Base-by-base conservation (phyloP, 148 eudicot genomes). In the Bassia scoparia region DNA sequence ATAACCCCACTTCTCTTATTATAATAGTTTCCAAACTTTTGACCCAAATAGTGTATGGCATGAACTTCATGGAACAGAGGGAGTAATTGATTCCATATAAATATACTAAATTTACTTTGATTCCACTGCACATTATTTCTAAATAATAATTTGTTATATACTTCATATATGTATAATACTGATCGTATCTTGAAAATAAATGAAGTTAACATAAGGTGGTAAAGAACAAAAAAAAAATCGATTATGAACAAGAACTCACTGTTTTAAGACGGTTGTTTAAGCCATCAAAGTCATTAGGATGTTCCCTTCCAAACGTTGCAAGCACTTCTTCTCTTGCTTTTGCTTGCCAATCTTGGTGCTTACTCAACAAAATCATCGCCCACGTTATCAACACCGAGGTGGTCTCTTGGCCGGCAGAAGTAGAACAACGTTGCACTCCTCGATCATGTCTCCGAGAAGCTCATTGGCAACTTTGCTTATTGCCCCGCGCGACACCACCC, bases 371-470 rank as follows among this genome's bases (percentile, higher is more conserved):
- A 61, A 79, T 31, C 80, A 82, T 5, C 9, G 81, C 68, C 85
- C 85, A 82, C 1, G 33, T 71, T 1, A 82, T 74, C 66, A 79
- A 26, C 14, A 66, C 68, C 0, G 85, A 73, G 13, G 78, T 76
- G 30, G 81, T 75, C 82, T 82, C 85, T 46, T 79, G 82, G 1
- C 85, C 82, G 6, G 85, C 85, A 34, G n/a, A 75, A 27, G 77
- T 67, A 79, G 80, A 82, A 82, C 7, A 76, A 55, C 44, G n/a
- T 82, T 82, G 34, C 85, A 82, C 52, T 79, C 85, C 11, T 73
- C 72, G 23, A 79, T 64, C 11, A 82, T 65, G n/a, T n/a, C 46
- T 82, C 85, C n/a, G 59, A 55, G n/a, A 69, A 59, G 31, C 67
- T 72, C 77, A 82, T 67, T 10, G 67, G 49, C 46, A 31, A 16